These are phyloP conservation scores for Oryza longistaminata DNA, from an alignment of 176 grass and related monocot species.

Conservation along the genomic window DNA sequence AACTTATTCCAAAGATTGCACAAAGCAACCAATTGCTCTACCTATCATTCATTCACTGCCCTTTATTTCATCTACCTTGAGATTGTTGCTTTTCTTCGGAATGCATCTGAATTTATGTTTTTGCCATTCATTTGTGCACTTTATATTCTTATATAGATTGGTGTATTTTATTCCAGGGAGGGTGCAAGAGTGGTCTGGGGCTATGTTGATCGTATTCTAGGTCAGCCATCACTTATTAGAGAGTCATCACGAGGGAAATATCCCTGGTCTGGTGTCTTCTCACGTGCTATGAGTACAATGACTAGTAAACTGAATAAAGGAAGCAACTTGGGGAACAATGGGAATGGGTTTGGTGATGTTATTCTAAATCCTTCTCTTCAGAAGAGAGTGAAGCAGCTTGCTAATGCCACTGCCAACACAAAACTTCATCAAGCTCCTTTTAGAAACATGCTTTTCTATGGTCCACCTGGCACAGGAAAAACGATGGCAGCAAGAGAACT, in stretches of 20 bases:
- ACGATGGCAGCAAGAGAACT: constrained; percentile 96
- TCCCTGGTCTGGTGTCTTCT: constrained; percentile 76
- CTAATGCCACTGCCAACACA: constrained; percentile 90
- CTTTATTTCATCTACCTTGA: not conserved
- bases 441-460: constrained; percentile 99
- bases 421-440: constrained; percentile 98
- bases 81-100: not conserved
- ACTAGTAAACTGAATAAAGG: constrained; percentile 66
- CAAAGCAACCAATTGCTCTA: not conserved
- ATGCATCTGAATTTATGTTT: not conserved
- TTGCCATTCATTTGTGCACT: not conserved
- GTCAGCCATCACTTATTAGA: constrained; percentile 95
- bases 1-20: not conserved
- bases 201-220: constrained; percentile 97
- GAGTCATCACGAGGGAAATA: constrained; percentile 95
- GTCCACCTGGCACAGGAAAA: constrained; percentile 96
- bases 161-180: constrained; percentile 57
- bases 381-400: constrained; percentile 84
- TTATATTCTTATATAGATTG: constrained; percentile 14
- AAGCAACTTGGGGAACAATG: constrained; percentile 57
- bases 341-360: constrained; percentile 94
- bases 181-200: constrained; percentile 97
- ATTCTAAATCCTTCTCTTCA: constrained; percentile 96
- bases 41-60: not conserved
- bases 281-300: constrained; percentile 61